These are phyloP conservation scores for Termitomyces sp. DNA, from an alignment of 768 basidiomycete genomes.

Conservation along the genomic window DNA sequence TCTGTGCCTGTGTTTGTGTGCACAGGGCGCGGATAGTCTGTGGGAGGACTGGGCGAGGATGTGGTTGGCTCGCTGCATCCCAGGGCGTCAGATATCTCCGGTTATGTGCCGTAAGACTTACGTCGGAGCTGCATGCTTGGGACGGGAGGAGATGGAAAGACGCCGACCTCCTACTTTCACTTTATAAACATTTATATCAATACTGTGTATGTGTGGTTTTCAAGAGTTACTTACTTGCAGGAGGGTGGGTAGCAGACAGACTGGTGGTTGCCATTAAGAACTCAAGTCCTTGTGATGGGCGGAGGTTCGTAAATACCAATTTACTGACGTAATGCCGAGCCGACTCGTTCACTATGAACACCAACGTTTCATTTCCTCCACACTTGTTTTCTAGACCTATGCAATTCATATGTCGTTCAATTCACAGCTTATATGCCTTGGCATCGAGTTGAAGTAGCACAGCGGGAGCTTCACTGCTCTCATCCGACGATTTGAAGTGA, in stretches of 20 bases:
- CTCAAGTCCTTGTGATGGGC: not conserved
- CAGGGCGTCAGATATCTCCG: not conserved
- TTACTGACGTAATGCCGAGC: slow-evolving; percentile 9
- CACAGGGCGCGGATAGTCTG: slow-evolving; percentile 52
- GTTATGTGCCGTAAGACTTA: slow-evolving; percentile 15
- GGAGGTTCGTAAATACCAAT: slow-evolving; percentile 2
- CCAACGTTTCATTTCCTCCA: not conserved
- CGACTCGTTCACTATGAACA: no score
- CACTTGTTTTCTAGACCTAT: not conserved
- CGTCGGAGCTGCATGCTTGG: slow-evolving; percentile 27
- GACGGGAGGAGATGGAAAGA: slow-evolving; percentile 37
- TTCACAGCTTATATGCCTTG: not conserved
- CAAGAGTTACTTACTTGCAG: slow-evolving; percentile 35
- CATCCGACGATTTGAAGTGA: no score
- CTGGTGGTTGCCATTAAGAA: slow-evolving; percentile 22
- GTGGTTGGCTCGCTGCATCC: slow-evolving; percentile 12
- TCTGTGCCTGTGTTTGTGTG: slow-evolving; percentile 21
- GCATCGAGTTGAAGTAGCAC: no score
- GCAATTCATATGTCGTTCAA: not conserved
- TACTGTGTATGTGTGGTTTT: not conserved
- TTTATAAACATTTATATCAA: slow-evolving; percentile 6
- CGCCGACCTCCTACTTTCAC: slow-evolving; percentile 50
- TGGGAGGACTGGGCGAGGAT: slow-evolving; percentile 10
- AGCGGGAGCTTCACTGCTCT: not conserved
- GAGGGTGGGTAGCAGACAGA: slow-evolving; percentile 32